phyloP scores from a whole-genome alignment of 2,329 filamentous ascomycete species.

The Colletotrichum liriopes region DNA sequence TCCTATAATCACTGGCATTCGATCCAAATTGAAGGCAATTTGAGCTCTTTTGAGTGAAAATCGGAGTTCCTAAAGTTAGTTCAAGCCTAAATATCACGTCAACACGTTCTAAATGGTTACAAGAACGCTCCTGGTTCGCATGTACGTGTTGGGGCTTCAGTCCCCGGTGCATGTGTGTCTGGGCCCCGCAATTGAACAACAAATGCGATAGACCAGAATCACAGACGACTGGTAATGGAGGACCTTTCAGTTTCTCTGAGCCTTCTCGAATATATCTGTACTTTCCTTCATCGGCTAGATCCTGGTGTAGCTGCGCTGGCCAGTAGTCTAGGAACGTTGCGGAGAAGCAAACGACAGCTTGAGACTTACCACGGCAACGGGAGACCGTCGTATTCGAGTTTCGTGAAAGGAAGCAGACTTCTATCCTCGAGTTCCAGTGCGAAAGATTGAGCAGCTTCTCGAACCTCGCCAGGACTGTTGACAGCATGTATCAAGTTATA shows the following conservation, averaged over 20 bases:
- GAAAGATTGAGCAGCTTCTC: neutral
- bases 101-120: too few relatives aligned
- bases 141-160: too few relatives aligned
- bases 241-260: conserved; percentile 2
- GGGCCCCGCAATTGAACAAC: too few relatives aligned
- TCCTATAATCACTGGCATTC: too few relatives aligned
- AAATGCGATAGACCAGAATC: too few relatives aligned
- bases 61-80: too few relatives aligned
- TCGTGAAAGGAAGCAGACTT: conserved; percentile 1
- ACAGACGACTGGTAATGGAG: neutral
- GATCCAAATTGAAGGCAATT: too few relatives aligned
- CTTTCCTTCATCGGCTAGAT: conserved; percentile 37
- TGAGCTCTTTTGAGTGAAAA: too few relatives aligned
- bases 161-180: too few relatives aligned
- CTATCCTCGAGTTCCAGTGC: neutral
- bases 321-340: conserved; percentile 49
- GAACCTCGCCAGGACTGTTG: neutral
- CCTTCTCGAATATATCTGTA: conserved; percentile 3
- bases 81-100: too few relatives aligned
- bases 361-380: conserved; percentile 66
- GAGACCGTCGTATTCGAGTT: neutral
- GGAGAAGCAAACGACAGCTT: conserved; percentile 50
- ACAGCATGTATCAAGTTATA: neutral
- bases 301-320: conserved; percentile 53
- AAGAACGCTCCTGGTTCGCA: too few relatives aligned